Evolutionary conservation across 179 eudicot species (phyloP).

Genomic region (Amaranthus tricolor): DNA sequence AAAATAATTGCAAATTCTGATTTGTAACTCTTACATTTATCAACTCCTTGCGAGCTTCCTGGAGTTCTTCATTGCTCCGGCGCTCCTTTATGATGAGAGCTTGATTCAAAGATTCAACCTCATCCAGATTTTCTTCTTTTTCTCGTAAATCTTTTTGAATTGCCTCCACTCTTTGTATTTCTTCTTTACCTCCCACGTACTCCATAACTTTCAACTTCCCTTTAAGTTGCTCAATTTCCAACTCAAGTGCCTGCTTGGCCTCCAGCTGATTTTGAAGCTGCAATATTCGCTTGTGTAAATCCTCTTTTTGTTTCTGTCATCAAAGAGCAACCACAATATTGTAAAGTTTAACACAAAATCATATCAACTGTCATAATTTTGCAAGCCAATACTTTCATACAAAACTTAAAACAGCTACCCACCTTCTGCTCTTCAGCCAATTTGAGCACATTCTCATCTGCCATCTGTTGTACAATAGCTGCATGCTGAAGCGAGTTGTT

Average conservation of each 20-base stretch:
- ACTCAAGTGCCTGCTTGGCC: conserved; percentile 76
- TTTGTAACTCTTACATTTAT: conserved; percentile 30
- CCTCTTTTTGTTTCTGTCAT: conserved; percentile 80
- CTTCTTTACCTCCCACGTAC: conserved; percentile 76
- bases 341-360: neutral
- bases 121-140: conserved; percentile 39
- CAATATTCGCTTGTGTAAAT: conserved; percentile 55
- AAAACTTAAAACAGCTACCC: conserved; percentile 12
- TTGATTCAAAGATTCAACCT: conserved; percentile 46
- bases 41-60: conserved; percentile 52
- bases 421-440: conserved; percentile 93
- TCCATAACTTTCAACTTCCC: conserved; percentile 75
- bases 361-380: neutral
- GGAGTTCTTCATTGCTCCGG: conserved; percentile 50
- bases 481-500: conserved; percentile 75
- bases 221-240: conserved; percentile 83
- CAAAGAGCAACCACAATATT: neutral
- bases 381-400: conserved; percentile 8
- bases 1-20: neutral
- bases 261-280: conserved; percentile 71
- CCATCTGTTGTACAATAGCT: conserved; percentile 61
- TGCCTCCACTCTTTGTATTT: conserved; percentile 50
- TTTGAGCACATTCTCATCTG: conserved; percentile 76
- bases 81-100: conserved; percentile 48
- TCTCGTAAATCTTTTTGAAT: conserved; percentile 46